A percentile compares a stretch with the other conserved stretches of the same genome.
Evolutionary conservation across 108 stramenopile genomes (phyloP).

Genomic region (Fragilaria crotonensis): DNA sequence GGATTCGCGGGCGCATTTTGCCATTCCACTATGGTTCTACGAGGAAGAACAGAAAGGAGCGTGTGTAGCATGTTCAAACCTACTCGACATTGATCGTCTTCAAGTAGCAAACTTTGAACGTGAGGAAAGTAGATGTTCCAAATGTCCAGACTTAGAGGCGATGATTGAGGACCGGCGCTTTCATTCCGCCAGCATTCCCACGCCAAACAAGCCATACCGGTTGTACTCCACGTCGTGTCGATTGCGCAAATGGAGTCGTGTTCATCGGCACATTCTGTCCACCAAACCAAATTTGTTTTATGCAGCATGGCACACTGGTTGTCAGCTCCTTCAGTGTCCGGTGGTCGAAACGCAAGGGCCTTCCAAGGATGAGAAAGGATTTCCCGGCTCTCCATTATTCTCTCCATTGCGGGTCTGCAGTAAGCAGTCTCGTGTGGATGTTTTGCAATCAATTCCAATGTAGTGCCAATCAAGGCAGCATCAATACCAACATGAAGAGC

Average conservation of each 20-base stretch:
- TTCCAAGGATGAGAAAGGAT: too few species aligned
- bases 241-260: conserved; percentile 24
- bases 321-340: too few species aligned
- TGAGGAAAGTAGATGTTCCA: conserved; percentile 39
- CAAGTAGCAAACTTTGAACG: conserved; percentile 11
- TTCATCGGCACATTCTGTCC: conserved; percentile 6
- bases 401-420: too few species aligned
- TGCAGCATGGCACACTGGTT: too few species aligned
- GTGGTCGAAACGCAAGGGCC: too few species aligned
- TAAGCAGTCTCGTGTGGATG: too few species aligned
- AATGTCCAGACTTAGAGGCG: too few species aligned
- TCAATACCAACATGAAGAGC: too few species aligned
- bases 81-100: conserved; percentile 1
- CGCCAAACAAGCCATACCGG: conserved; percentile 20
- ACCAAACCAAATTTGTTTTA: conserved; percentile 21
- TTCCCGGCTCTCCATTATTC: too few species aligned
- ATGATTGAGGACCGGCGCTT: too few species aligned
- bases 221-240: conserved; percentile 19
- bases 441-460: too few species aligned
- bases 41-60: background rate
- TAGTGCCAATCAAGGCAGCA: too few species aligned
- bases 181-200: conserved; percentile 15
- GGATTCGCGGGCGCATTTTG: conserved; percentile 7
- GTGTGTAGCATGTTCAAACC: background rate
- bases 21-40: background rate